These are phyloP conservation scores for Terana coerulea DNA, from an alignment of 768 basidiomycete genomes.

Conservation along the genomic window DNA sequence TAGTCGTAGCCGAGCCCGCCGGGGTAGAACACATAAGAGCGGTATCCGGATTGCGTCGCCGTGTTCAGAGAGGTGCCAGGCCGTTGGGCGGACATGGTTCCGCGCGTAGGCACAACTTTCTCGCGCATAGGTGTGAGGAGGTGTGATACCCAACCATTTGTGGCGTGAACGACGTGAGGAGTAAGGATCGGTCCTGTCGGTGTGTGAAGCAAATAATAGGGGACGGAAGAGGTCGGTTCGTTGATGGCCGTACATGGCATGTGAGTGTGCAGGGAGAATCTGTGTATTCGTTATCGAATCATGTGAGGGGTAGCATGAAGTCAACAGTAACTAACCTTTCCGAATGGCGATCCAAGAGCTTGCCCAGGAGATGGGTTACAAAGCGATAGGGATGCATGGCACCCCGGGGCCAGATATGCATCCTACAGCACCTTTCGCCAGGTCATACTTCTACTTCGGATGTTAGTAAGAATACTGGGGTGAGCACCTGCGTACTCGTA, in stretches of 20 bases:
- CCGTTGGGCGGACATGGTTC: slow-evolving; percentile 62
- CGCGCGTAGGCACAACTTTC: slow-evolving; percentile 59
- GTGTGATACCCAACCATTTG: slow-evolving; percentile 79
- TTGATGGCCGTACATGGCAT: slow-evolving; percentile 58
- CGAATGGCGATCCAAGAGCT: slow-evolving; percentile 47
- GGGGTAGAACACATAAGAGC: slow-evolving; percentile 60
- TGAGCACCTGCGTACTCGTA: too few species aligned
- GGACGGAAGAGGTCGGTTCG: slow-evolving; percentile 21
- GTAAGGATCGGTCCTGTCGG: slow-evolving; percentile 54
- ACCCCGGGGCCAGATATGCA: slow-evolving; percentile 53
- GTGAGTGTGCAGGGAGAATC: slow-evolving; percentile 55
- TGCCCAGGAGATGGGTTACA: slow-evolving; percentile 54
- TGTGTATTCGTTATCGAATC: slow-evolving; percentile 21
- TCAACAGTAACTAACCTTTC: slow-evolving; percentile 36
- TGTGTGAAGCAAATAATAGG: slow-evolving; percentile 54
- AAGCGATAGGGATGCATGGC: slow-evolving; percentile 70
- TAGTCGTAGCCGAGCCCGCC: slow-evolving; percentile 52
- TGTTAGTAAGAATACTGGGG: background rate
- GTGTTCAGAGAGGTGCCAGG: slow-evolving; percentile 37
- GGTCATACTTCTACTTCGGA: slow-evolving; percentile 43
- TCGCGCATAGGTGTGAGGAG: slow-evolving; percentile 59
- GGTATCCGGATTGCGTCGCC: slow-evolving; percentile 31
- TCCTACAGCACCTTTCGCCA: slow-evolving; percentile 44
- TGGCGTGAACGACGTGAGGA: slow-evolving; percentile 74
- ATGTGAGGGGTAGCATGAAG: background rate